These are phyloP conservation scores for Metarhizium album DNA, from an alignment of 2,329 filamentous ascomycete genomes.

Conservation along the genomic window DNA sequence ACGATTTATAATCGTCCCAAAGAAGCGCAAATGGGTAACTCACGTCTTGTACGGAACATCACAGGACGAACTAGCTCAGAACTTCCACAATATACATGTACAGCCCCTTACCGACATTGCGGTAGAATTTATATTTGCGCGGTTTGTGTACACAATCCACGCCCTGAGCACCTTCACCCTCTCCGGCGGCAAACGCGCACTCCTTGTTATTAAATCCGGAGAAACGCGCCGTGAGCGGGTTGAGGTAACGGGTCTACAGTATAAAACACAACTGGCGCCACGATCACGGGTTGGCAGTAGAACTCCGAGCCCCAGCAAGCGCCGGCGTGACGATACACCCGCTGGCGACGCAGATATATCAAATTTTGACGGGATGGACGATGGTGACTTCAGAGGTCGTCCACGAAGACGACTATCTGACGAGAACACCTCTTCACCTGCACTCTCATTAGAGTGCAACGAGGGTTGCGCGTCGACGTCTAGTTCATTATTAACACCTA, in stretches of 20 bases:
- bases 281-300: not conserved
- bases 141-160: not conserved
- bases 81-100: not conserved
- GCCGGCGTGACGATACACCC: not conserved
- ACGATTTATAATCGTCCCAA: not conserved
- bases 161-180: not conserved
- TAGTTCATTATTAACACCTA: no score
- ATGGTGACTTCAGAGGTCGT: not conserved
- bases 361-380: not conserved
- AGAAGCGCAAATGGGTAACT: not conserved
- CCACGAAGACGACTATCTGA: not conserved
- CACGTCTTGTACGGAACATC: not conserved
- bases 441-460: no score
- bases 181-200: not conserved
- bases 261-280: not conserved
- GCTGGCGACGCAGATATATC: not conserved
- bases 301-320: not conserved
- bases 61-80: not conserved
- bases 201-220: not conserved
- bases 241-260: not conserved
- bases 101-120: not conserved
- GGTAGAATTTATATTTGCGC: not conserved
- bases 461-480: no score
- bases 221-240: not conserved
- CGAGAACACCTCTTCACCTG: no score